These are phyloP conservation scores for Saccharomycopsis malanga DNA, from an alignment of 805 yeast species.

Conservation along the genomic window DNA sequence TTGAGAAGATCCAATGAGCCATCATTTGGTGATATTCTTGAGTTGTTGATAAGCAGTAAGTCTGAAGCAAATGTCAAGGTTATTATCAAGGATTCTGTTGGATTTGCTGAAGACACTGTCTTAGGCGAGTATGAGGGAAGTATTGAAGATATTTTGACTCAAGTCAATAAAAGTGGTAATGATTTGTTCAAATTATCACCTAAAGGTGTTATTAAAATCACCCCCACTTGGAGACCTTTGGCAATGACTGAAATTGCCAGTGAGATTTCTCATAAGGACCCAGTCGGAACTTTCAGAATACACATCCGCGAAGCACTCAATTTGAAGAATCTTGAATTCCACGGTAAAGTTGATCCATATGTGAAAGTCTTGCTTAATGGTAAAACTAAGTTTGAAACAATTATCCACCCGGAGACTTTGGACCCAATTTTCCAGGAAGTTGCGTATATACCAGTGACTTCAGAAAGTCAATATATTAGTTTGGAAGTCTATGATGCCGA, in stretches of 20 bases:
- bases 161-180: constrained; percentile 39
- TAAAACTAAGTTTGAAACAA: constrained; percentile 47
- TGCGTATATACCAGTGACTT: constrained; percentile 51
- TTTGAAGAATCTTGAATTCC: constrained; percentile 49
- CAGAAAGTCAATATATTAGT: constrained; percentile 51
- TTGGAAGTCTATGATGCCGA: constrained; percentile 64
- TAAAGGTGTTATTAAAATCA: constrained; percentile 46
- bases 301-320: constrained; percentile 48
- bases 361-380: constrained; percentile 54
- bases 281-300: constrained; percentile 62
- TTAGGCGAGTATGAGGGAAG: constrained; percentile 49
- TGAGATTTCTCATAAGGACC: constrained; percentile 41
- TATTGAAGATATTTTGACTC: constrained; percentile 49
- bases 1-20: constrained; percentile 68
- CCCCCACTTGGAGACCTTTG: constrained; percentile 67
- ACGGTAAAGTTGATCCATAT: constrained; percentile 75
- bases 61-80: constrained; percentile 47
- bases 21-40: constrained; percentile 57
- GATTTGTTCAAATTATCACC: constrained; percentile 46
- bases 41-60: constrained; percentile 55
- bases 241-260: constrained; percentile 44
- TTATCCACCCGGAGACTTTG: constrained; percentile 43
- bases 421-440: constrained; percentile 57
- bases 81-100: constrained; percentile 55
- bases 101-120: constrained; percentile 36